Conservation (phyloP, 2,329 filamentous ascomycete species). For the Paradendryphiella salina region DNA sequence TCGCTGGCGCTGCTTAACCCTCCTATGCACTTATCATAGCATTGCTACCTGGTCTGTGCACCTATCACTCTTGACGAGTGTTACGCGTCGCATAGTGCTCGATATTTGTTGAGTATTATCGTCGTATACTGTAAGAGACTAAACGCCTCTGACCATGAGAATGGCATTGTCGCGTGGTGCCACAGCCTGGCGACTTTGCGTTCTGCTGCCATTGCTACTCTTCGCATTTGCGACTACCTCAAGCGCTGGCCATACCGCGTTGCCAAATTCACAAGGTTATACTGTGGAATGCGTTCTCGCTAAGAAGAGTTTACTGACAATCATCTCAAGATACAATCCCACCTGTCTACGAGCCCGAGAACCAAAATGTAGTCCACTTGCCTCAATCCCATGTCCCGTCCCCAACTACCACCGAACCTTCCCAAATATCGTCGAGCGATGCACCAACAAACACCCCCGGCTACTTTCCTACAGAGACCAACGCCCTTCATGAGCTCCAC, state of each 20-base stretch:
- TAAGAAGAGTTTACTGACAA: conserved; percentile 6
- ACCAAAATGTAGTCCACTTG: conserved; percentile 16
- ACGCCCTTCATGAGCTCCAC: conserved; percentile 43
- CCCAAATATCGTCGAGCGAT: neutral
- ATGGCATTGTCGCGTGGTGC: conserved; percentile 9
- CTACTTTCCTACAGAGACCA: conserved; percentile 11
- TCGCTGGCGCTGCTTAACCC: conserved; percentile 6
- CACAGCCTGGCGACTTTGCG: conserved; percentile 5
- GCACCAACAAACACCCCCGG: neutral
- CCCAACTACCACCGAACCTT: neutral
- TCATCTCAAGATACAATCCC: conserved; percentile 3
- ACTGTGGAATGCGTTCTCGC: neutral
- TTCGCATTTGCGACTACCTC: conserved; percentile 8
- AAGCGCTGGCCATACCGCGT: conserved; percentile 5
- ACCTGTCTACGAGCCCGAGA: conserved; percentile 18
- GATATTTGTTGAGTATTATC: neutral
- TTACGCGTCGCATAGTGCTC: neutral
- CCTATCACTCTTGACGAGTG: conserved; percentile 9
- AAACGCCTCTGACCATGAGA: neutral
- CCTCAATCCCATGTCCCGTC: neutral
- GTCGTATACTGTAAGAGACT: neutral
- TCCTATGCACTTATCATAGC: conserved; percentile 11
- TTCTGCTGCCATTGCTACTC: conserved; percentile 7
- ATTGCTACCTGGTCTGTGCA: conserved; percentile 16
- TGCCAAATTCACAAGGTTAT: conserved; percentile 14